These are phyloP conservation scores for Gracilaria domingensis DNA, from an alignment of 23 red algal genomes.

Conservation along the genomic window DNA sequence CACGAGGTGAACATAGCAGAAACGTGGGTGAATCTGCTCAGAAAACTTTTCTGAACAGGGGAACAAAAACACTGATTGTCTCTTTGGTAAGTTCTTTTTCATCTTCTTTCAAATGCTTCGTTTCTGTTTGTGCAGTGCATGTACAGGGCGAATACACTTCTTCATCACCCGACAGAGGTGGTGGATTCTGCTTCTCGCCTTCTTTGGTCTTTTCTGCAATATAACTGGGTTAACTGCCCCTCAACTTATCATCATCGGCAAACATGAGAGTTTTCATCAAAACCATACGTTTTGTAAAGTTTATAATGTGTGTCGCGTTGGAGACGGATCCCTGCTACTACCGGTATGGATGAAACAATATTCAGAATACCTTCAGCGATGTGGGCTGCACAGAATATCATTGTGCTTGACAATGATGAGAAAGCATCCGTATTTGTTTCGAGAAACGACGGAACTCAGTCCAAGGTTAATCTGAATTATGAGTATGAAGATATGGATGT, in stretches of 20 bases:
- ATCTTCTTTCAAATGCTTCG: background rate
- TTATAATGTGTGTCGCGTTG: slow-evolving; percentile 58
- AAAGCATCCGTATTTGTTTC: background rate
- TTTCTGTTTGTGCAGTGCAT: background rate
- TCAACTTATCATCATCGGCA: background rate
- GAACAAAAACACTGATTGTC: background rate
- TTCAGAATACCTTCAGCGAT: slow-evolving; percentile 26
- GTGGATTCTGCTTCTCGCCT: background rate
- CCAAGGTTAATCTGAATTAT: slow-evolving; percentile 54
- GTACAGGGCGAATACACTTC: background rate
- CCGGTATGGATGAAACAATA: slow-evolving; percentile 73
- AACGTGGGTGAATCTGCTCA: too few relatives aligned
- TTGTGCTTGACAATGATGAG: slow-evolving; percentile 4
- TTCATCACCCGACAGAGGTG: background rate
- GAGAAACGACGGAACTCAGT: background rate
- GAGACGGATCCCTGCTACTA: slow-evolving; percentile 64
- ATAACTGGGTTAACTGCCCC: background rate
- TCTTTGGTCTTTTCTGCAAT: background rate
- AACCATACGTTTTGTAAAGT: slow-evolving; percentile 59
- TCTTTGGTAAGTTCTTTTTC: background rate
- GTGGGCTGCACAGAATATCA: slow-evolving; percentile 41
- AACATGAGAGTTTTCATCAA: slow-evolving; percentile 3
- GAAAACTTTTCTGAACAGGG: too few relatives aligned
- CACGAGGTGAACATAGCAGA: too few relatives aligned
- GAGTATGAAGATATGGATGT: slow-evolving; percentile 51